Percentiles rank a stretch among this genome's conserved stretches.
Evolutionary conservation across 148 eudicot genomes (phyloP).

Genomic region (Camellia granthamiana): DNA sequence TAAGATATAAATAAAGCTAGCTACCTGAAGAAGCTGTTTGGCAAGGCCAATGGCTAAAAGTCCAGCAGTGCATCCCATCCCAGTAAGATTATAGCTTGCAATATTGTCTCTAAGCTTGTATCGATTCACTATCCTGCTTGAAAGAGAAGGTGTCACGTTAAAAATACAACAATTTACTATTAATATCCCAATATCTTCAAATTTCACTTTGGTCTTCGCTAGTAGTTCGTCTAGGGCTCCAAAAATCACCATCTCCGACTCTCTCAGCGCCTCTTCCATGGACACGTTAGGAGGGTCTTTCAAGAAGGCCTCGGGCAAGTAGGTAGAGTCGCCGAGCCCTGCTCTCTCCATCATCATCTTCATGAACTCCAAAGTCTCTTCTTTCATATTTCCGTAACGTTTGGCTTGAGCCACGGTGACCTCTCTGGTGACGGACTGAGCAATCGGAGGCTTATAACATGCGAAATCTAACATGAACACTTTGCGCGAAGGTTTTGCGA

Average conservation of each 20-base stretch:
- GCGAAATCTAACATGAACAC: constrained; percentile 25
- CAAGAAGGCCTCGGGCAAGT: constrained; percentile 13
- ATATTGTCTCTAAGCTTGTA: constrained; percentile 21
- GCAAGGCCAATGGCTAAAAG: constrained; percentile 23
- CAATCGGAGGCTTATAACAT: constrained; percentile 21
- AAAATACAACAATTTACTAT: constrained; percentile 24
- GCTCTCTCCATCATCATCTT: not conserved
- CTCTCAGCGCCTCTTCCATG: constrained; percentile 19
- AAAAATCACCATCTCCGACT: constrained; percentile 25
- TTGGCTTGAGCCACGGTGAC: not conserved
- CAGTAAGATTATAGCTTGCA: constrained; percentile 23
- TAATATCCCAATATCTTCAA: constrained; percentile 22
- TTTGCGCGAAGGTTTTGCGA: not conserved
- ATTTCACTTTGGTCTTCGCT: constrained; percentile 23
- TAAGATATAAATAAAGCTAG: not conserved
- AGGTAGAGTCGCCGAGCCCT: constrained; percentile 30
- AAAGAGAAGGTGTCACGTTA: constrained; percentile 17
- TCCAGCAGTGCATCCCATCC: constrained; percentile 38
- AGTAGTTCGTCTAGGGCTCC: constrained; percentile 26
- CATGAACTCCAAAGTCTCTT: constrained; percentile 14
- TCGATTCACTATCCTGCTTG: constrained; percentile 25
- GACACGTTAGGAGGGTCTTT: not conserved
- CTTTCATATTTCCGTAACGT: not conserved
- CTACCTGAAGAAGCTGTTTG: constrained; percentile 31
- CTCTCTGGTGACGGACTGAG: constrained; percentile 17